Base-by-base conservation (phyloP, 352 stramenopile species). In the Phytopythium helicoides region DNA sequence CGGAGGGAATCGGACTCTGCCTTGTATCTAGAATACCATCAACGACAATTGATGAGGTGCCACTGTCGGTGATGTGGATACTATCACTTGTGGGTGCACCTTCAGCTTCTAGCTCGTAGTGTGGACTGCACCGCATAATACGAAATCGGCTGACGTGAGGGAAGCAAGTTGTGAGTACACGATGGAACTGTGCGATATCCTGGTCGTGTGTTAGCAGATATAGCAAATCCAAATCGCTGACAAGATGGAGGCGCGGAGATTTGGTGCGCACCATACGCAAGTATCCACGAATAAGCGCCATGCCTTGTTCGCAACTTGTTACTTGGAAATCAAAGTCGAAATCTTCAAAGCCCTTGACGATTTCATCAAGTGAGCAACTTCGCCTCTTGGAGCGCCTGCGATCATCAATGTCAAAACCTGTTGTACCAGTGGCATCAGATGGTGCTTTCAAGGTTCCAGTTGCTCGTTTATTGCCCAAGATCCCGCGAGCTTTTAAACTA, bases 301-400 rank as follows among this genome's bases (percentile, higher is more conserved):
- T 56, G 0, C 65, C 75, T 42, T 50, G 42, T 36, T 86, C 72
- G 42, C 74, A 86, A 1, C 54, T 64, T 16, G 54, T 41, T 16
- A 66, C 47, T n/a, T 58, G 61, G 5, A 47, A 12, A 12, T 80
- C 68, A 36, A 88, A 88, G 28, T 88, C 70, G 47, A 88, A 88
- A 12, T 47, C 68, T n/a, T 71, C 54, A 38, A 86, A 88, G 19
- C 54, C 71, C n/a, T 64, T 22, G 12, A 73, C 39, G 25, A 85
- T 54, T 12, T 70, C 71, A 35, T 69, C 52, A 21, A 88, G 49
- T 3, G 71, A 66, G 31, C 69, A 86, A 10, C 19, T 25, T 44
- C 73, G 53, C 6, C 56, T 59, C 26, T 52, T 72, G n/a, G 45
- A 40, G 9, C n/a, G 19, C 16, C 45, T 18, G 3, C 18, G 36